A percentile compares a stretch with the other conserved stretches of the same genome.
Evolutionary conservation across 352 stramenopile species (phyloP).

Genomic region (Saprolegnia parasitica): DNA sequence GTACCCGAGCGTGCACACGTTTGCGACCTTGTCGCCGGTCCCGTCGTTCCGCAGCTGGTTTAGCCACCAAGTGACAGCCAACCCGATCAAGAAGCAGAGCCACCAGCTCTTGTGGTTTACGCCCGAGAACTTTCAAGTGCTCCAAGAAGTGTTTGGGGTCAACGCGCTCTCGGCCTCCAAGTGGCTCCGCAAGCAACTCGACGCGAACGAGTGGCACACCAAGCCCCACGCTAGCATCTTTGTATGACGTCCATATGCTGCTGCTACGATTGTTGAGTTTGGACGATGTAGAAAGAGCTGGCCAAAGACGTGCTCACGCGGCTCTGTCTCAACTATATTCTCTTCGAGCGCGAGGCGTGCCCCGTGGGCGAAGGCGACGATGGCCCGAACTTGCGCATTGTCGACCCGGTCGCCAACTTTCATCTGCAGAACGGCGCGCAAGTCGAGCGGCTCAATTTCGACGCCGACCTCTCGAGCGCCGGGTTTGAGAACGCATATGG

Average conservation of each 20-base stretch:
- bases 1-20: slow-evolving; percentile 58
- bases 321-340: slow-evolving; percentile 44
- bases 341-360: slow-evolving; percentile 60
- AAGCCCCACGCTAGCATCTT: slow-evolving; percentile 4
- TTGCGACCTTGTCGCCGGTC: slow-evolving; percentile 72
- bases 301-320: slow-evolving; percentile 8
- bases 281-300: neutral
- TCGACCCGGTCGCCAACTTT: slow-evolving; percentile 80
- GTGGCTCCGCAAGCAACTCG: slow-evolving; percentile 63
- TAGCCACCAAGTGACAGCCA: slow-evolving; percentile 35
- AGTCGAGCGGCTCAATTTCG: slow-evolving; percentile 82
- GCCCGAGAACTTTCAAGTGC: slow-evolving; percentile 40
- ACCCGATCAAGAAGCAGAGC: slow-evolving; percentile 33
- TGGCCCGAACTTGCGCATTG: slow-evolving; percentile 49
- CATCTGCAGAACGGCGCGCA: slow-evolving; percentile 81
- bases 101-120: slow-evolving; percentile 48
- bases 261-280: too few species aligned
- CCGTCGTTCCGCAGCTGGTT: slow-evolving; percentile 74
- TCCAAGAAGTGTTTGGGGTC: slow-evolving; percentile 58
- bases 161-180: slow-evolving; percentile 51
- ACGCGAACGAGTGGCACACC: slow-evolving; percentile 8
- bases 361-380: slow-evolving; percentile 5
- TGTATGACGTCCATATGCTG: neutral
- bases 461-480: slow-evolving; percentile 52
- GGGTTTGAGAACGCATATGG: slow-evolving; percentile 46